Evolutionary conservation across 1,139 yeast genomes (phyloP), one percentile per base, ranked within the genome.

Genomic region (Candida neerlandica): DNA sequence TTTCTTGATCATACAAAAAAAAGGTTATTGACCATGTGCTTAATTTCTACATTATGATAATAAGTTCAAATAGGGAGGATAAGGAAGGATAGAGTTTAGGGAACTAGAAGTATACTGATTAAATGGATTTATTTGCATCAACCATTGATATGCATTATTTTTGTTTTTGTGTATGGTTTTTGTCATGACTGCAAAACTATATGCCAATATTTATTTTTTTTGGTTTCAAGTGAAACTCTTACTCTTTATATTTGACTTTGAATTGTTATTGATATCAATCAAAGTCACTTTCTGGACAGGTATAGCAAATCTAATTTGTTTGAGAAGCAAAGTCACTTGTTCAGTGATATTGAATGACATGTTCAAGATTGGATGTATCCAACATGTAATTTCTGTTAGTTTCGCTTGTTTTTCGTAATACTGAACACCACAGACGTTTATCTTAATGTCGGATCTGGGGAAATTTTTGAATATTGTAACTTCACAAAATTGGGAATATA

Each of bases 331-430:
- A 10, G 15, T 30, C 35, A 47, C 53, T 48, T 52, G 55, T 18
- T 43, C 38, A 15, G 45, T 29, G 14, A 54, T 54, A 38, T 47
- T 48, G 44, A 54, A 54, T 1, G 57, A 52, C 52, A 52, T 53
- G 33, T 47, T 49, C 33, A 48, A 43, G 19, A 50, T 41, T 14
- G 57, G 57, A 35, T 54, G 55, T 29, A 54, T 51, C 57, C 57
- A 54, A 7, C 53, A 29, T 7, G 44, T 44, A 2, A 54, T 35
- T 45, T 52, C 54, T 10, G 46, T 43, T 5, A 41, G 21, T 14
- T 43, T 19, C 11, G 26, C 34, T 9, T 18, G 14, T 16, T 44
- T 46, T 15, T 29, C 15, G 6, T 41, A 38, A 38, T 45, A 48
- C 9, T 51, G 39, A 37, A 51, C 15, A 4, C 55, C 57, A 45